Evolutionary conservation across 495 filamentous ascomycete genomes (phyloP), one percentile per base, ranked within the genome.

Genomic region (Cenococcum geophilum): DNA sequence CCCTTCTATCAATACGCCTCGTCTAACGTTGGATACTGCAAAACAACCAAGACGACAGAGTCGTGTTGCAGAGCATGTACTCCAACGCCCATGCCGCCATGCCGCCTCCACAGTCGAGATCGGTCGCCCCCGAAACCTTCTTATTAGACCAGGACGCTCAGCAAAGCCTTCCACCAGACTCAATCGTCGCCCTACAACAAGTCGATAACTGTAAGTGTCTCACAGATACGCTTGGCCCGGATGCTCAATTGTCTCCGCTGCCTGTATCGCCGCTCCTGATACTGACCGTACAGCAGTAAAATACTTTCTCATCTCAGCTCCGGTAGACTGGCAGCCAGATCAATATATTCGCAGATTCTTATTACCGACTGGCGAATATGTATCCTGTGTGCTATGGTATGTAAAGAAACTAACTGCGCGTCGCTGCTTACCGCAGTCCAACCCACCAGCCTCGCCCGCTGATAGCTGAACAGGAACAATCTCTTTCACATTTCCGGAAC

Each of bases 401-500:
- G 84, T 64, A 37, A 58, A n/a, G n/a, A n/a, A 66, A 3, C 27
- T 6, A 6, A 32, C 40, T 61, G 45, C 49, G 2, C 36, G 5
- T 77, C 45, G 64, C 6, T 3, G 16, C 14, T 37, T 1, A 57
- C 18, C 54, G 36, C 62, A 51, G 48, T 27, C 40, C 9, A 34
- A 5, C 9, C 36, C 42, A 20, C 51, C 47, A 43, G 42, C 42
- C 23, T 53, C 47, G 14, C 14, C 47, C 4, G 42, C 74, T 76
- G 52, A 74, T 55, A 55, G 55, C 5, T 37, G n/a, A 56, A 43
- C 67, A 92, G 88, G 90, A 97, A 89, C 78, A 97, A 96, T 72
- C 89, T 98, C 67, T 98, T 97, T 75, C 95, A 98, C 77, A 95
- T 98, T 67, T 97, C 93, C 35, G 93, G 93, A 63, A 98, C 93